Base-by-base conservation (phyloP, 2,329 filamentous ascomycete species). In the Stagonosporopsis tanaceti region DNA sequence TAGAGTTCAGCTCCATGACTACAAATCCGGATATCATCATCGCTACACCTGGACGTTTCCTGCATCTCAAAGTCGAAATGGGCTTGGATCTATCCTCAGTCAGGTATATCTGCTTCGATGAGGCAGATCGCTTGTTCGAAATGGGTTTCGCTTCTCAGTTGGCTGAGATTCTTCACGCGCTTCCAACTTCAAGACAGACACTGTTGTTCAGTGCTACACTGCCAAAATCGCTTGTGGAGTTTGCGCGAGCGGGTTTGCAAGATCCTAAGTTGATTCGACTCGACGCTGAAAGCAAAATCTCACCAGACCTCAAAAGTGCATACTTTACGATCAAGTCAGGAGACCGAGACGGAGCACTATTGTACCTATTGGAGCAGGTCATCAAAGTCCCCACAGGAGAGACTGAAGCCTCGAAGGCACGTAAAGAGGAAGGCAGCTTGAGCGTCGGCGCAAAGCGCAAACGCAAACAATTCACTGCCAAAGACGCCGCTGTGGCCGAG, bases 61-160 rank as follows among this genome's bases (percentile, higher is more conserved):
- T 99, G 65, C 95, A 99, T 82, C 79, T 99, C 63, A 96, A 98
- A 78, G 94, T 98, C 20, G 95, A 99, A 74, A 99, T 99, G 96
- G 84, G 84, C 9, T 78, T 99, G 50, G 92, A 97, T 70, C 80
- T 99, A n/a, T 92, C 89, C 0, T 96, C 92, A 4, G 89, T 99
- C 60, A 86, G 87, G 66, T 99, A 99, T 71, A 92, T 97, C 24
- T 95, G 99, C 8, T 99, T 99, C 63, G 95, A 99, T 74, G 95
- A 99, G 77, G 95, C 95, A 1, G 95, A 99, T 82, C 87, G 95
- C 51, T 82, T 99, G 20, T 99, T 99, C 77, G 95, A 99, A 74
- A 97, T 99, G 94, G 96, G 95, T 67, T 99, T 99, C 74, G 93
- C 93, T 4, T 88, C 91, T 3, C 95, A 99, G 72, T 81, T 99